Conservation (phyloP, 805 yeast species). For the Wickerhamomyces queroliae region DNA sequence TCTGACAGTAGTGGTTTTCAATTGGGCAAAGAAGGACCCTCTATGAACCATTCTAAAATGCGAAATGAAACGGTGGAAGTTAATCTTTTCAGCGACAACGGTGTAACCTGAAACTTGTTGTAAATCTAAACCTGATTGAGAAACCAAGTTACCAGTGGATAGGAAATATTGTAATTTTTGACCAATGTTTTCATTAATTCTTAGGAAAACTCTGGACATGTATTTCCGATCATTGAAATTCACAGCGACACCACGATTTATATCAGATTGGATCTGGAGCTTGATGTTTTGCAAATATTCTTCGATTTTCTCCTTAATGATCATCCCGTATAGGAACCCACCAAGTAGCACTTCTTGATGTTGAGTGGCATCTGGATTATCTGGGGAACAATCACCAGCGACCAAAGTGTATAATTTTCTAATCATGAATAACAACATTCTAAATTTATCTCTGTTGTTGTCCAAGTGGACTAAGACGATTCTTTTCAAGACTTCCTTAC, state of each 20-base stretch:
- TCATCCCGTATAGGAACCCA: slow-evolving; percentile 96
- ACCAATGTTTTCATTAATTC: slow-evolving; percentile 91
- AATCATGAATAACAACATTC: slow-evolving; percentile 87
- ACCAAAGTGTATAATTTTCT: slow-evolving; percentile 91
- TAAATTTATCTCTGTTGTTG: slow-evolving; percentile 72
- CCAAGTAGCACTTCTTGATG: slow-evolving; percentile 96
- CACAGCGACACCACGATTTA: slow-evolving; percentile 73
- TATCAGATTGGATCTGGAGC: slow-evolving; percentile 71
- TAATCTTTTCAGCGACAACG: slow-evolving; percentile 97
- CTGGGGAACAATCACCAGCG: slow-evolving; percentile 95
- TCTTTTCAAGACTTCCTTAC: slow-evolving; percentile 72
- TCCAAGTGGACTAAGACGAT: slow-evolving; percentile 87
- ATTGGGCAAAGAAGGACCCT: slow-evolving; percentile 98
- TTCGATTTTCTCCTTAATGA: slow-evolving; percentile 91
- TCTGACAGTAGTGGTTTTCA: slow-evolving; percentile 96
- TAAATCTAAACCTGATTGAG: slow-evolving; percentile 94
- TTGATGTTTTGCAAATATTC: slow-evolving; percentile 77
- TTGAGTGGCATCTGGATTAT: slow-evolving; percentile 98
- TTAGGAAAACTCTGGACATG: slow-evolving; percentile 68
- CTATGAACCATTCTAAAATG: slow-evolving; percentile 99
- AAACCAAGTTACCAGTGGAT: slow-evolving; percentile 94
- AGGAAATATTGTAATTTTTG: slow-evolving; percentile 89
- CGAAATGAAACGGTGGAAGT: slow-evolving; percentile 94
- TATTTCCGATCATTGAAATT: slow-evolving; percentile 82
- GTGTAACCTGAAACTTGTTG: slow-evolving; percentile 98